These are phyloP conservation scores for Aspergillus pseudoviridinutans DNA, from an alignment of 2,329 filamentous ascomycete genomes.

Conservation along the genomic window DNA sequence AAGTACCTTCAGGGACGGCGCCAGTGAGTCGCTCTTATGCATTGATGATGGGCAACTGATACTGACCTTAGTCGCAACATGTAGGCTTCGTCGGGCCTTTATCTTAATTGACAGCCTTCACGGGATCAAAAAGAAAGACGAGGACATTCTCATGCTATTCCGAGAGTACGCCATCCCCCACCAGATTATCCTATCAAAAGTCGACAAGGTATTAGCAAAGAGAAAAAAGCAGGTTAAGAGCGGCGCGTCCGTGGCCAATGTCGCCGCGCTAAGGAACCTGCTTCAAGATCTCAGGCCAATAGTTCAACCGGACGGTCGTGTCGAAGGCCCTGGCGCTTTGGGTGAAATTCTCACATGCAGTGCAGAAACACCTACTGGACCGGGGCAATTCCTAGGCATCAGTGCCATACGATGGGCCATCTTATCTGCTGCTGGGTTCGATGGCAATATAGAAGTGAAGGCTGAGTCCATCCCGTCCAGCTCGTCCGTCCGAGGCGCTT, in stretches of 20 bases:
- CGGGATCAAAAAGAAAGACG: conserved; percentile 60
- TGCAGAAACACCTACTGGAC: conserved; percentile 46
- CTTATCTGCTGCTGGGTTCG: conserved; percentile 57
- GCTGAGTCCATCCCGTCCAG: conserved; percentile 9
- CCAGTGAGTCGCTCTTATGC: conserved; percentile 43
- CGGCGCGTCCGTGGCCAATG: conserved; percentile 23
- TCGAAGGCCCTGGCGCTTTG: conserved; percentile 41
- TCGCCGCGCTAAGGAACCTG: conserved; percentile 36
- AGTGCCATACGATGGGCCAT: conserved; percentile 62
- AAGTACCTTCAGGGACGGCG: conserved; percentile 62
- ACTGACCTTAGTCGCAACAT: background rate
- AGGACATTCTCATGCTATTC: conserved; percentile 54
- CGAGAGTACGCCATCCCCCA: conserved; percentile 55
- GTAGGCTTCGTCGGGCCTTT: conserved; percentile 56
- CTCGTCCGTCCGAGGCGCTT: background rate
- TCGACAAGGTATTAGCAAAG: conserved; percentile 52
- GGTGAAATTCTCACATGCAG: conserved; percentile 61
- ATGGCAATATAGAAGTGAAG: conserved; percentile 33
- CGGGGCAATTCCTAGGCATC: conserved; percentile 53
- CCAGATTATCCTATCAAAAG: conserved; percentile 65
- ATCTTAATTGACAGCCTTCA: conserved; percentile 62
- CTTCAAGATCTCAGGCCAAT: conserved; percentile 38
- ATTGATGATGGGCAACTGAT: background rate
- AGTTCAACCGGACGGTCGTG: conserved; percentile 42
- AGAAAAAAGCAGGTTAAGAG: conserved; percentile 28